Percentiles rank a stretch among this genome's conserved stretches.
phyloP scores from a whole-genome alignment of 2,329 filamentous ascomycete species.

The Monosporascus sp. region DNA sequence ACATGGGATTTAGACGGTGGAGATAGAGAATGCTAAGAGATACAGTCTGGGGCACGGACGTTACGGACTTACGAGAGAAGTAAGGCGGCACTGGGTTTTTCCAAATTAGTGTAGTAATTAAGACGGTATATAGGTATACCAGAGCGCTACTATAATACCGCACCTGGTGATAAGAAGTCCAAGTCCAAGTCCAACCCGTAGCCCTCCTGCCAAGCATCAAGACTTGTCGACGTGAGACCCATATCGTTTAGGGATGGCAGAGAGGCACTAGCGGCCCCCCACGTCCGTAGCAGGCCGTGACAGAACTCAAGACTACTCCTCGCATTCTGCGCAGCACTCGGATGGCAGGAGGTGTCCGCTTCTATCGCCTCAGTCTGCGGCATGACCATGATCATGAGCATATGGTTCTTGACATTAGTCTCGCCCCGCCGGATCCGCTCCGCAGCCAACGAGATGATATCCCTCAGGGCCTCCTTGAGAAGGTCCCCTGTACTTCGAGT shows the following conservation, averaged over 20 bases:
- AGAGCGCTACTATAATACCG: conserved; percentile 7
- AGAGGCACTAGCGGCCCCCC: conserved; percentile 10
- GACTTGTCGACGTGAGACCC: conserved; percentile 12
- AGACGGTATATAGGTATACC: too few relatives aligned
- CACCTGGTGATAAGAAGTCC: conserved; percentile 21
- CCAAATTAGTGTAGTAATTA: too few relatives aligned
- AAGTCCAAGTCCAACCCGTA: conserved; percentile 20
- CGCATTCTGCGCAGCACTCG: conserved; percentile 25
- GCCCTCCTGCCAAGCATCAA: conserved; percentile 13
- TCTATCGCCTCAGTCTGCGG: conserved; percentile 34
- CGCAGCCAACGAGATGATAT: conserved; percentile 21
- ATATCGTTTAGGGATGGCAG: conserved; percentile 8
- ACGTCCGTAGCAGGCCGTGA: conserved; percentile 20
- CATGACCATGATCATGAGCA: conserved; percentile 34
- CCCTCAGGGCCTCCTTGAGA: conserved; percentile 26
- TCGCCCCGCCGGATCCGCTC: conserved; percentile 33
- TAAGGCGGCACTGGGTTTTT: too few relatives aligned
- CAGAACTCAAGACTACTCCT: conserved; percentile 29
- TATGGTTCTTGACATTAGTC: conserved; percentile 38
- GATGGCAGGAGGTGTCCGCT: conserved; percentile 16
- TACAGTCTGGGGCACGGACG: too few relatives aligned
- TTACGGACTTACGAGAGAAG: too few relatives aligned
- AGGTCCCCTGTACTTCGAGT: conserved; percentile 20
- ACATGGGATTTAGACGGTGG: too few relatives aligned
- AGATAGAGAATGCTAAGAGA: too few relatives aligned